These are phyloP conservation scores for Pestalotiopsis sp. DNA, from an alignment of 2,329 filamentous ascomycete genomes.

Conservation along the genomic window DNA sequence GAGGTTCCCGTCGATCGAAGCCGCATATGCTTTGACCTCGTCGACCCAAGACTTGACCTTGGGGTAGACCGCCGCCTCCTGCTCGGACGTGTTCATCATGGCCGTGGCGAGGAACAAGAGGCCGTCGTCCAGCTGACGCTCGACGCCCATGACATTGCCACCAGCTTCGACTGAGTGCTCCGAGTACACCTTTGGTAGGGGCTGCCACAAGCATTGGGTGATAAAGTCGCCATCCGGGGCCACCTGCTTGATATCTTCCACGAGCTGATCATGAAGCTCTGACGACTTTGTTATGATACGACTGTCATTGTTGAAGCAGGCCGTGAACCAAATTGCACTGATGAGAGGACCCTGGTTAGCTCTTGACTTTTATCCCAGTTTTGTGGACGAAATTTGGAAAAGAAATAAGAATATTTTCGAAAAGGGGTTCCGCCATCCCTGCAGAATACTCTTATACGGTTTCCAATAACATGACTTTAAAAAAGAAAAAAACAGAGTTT, in stretches of 20 bases:
- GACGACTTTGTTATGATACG: conserved; percentile 15
- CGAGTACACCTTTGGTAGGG: conserved; percentile 17
- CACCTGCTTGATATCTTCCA: conserved; percentile 7
- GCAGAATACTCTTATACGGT: too few species aligned
- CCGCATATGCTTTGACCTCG: conserved; percentile 18
- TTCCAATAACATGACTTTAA: too few species aligned
- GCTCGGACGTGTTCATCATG: conserved; percentile 20
- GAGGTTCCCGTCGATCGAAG: conserved; percentile 15
- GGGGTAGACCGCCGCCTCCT: conserved; percentile 17
- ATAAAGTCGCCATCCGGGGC: conserved; percentile 15
- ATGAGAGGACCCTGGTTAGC: background rate
- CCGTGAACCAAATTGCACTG: conserved; percentile 12
- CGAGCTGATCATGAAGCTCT: conserved; percentile 15
- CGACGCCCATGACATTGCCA: conserved; percentile 26
- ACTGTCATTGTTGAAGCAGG: conserved; percentile 18
- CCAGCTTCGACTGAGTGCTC: conserved; percentile 16
- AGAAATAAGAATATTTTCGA: too few species aligned
- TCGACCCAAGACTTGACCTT: conserved; percentile 18
- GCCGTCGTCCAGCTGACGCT: conserved; percentile 17
- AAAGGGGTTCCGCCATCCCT: too few species aligned
- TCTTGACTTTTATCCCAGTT: background rate
- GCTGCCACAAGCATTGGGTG: conserved; percentile 25
- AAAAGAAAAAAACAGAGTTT: too few species aligned
- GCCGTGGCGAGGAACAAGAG: conserved; percentile 18
- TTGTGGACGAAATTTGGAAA: too few species aligned